A percentile compares a stretch with the other conserved stretches of the same genome.
These are phyloP conservation scores for Lactarius quietus DNA, from an alignment of 768 basidiomycete species.

Conservation along the genomic window DNA sequence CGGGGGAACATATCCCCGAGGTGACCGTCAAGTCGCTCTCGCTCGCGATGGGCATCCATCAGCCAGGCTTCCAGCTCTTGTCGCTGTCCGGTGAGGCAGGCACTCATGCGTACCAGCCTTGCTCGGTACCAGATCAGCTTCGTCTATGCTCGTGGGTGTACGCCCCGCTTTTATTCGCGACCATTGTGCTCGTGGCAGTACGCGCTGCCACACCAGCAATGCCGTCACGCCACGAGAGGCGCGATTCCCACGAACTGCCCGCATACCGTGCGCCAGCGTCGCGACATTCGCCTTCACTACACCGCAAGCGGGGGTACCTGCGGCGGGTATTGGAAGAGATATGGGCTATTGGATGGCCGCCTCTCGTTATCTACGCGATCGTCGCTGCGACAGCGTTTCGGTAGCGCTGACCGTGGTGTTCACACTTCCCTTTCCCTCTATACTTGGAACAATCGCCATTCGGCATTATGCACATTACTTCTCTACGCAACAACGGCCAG, in stretches of 20 bases:
- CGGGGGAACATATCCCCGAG: conserved; percentile 50
- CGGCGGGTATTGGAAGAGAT: background rate
- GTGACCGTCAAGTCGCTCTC: conserved; percentile 88
- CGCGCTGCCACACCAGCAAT: background rate
- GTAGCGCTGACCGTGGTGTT: background rate
- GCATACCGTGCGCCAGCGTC: background rate
- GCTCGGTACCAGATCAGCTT: conserved; percentile 81
- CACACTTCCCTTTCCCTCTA: background rate
- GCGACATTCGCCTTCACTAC: background rate
- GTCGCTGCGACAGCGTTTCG: background rate
- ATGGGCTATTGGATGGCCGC: conserved; percentile 14
- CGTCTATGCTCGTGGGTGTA: conserved; percentile 74
- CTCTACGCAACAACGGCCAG: background rate
- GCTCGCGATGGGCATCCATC: conserved; percentile 81
- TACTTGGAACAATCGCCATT: background rate
- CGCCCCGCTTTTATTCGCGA: conserved; percentile 60
- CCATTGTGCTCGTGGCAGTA: conserved; percentile 46
- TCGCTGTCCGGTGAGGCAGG: conserved; percentile 51
- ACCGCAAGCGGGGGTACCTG: background rate
- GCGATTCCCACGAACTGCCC: background rate
- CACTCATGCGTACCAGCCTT: conserved; percentile 56
- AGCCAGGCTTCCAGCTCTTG: conserved; percentile 87
- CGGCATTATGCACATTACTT: background rate
- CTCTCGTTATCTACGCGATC: conserved; percentile 8
- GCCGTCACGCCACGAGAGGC: background rate